phyloP scores from a whole-genome alignment of 2,329 filamentous ascomycete genomes.

The Macrophomina phaseolina region DNA sequence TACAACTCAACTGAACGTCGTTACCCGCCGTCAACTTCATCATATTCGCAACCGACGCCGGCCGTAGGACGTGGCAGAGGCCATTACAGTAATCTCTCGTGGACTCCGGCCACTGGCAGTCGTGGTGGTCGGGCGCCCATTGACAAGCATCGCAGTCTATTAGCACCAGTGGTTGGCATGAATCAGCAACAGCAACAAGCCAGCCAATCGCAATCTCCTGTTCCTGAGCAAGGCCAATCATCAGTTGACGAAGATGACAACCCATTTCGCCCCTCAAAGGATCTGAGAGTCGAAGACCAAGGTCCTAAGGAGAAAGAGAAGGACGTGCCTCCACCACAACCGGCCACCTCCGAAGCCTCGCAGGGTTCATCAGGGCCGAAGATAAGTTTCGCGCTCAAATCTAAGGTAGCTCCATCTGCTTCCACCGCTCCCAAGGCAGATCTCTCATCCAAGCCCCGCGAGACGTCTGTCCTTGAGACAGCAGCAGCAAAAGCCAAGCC shows the following conservation, averaged over 20 bases:
- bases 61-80: constrained; percentile 59
- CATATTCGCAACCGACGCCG: constrained; percentile 48
- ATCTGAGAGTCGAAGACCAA: constrained; percentile 69
- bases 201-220: constrained; percentile 24
- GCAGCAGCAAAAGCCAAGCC: constrained; percentile 45
- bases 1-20: constrained; percentile 56
- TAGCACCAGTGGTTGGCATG: constrained; percentile 31
- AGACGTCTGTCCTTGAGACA: constrained; percentile 46
- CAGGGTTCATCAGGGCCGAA: constrained; percentile 65
- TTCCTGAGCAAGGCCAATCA: constrained; percentile 35
- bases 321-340: constrained; percentile 62
- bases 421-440: constrained; percentile 59
- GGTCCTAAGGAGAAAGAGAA: constrained; percentile 57
- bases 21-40: constrained; percentile 51
- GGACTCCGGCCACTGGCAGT: constrained; percentile 66
- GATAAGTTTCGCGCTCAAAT: constrained; percentile 94
- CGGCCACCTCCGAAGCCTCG: constrained; percentile 61
- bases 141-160: constrained; percentile 38
- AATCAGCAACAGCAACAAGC: constrained; percentile 27
- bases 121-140: constrained; percentile 56
- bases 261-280: constrained; percentile 68
- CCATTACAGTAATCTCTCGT: constrained; percentile 72
- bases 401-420: constrained; percentile 63
- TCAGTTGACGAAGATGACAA: constrained; percentile 63
- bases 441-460: constrained; percentile 44